phyloP scores from a whole-genome alignment of 495 filamentous ascomycete species.

The Aspergillus funiculosus region DNA sequence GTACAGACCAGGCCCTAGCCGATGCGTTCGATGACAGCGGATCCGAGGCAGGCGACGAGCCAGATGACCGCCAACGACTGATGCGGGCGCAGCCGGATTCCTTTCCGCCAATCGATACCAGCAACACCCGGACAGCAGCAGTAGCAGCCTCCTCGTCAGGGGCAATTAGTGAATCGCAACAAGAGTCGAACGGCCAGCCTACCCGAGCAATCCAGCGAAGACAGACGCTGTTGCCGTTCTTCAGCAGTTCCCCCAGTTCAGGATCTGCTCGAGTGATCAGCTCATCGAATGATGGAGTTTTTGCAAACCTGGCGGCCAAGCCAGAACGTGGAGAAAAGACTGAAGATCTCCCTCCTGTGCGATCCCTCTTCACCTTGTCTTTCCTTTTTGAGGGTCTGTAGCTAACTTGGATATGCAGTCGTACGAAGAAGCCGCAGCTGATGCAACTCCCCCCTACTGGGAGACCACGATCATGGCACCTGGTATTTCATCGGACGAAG shows the following conservation, averaged over 20 bases:
- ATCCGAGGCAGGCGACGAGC: conserved; percentile 64
- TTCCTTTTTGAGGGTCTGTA: not conserved
- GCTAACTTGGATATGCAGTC: conserved; percentile 50
- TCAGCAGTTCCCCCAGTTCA: conserved; percentile 32
- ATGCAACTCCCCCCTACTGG: conserved; percentile 97
- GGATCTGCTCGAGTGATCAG: conserved; percentile 46
- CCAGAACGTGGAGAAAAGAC: conserved; percentile 77
- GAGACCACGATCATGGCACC: conserved; percentile 96
- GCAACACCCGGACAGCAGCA: conserved; percentile 11
- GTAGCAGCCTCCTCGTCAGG: conserved; percentile 39
- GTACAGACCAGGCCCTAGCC: conserved; percentile 70
- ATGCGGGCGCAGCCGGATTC: conserved; percentile 62
- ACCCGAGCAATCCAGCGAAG: conserved; percentile 36
- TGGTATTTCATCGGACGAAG: conserved; percentile 78
- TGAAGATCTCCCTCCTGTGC: conserved; percentile 84
- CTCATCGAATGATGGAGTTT: conserved; percentile 80
- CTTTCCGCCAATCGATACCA: conserved; percentile 29
- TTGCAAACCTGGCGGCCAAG: conserved; percentile 89
- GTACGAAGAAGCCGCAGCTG: conserved; percentile 96
- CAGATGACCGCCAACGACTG: conserved; percentile 78
- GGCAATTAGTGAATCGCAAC: conserved; percentile 20
- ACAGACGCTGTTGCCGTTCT: conserved; percentile 49
- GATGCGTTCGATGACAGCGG: conserved; percentile 79
- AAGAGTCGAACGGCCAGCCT: conserved; percentile 15
- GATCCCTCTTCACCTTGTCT: conserved; percentile 30